phyloP scores from a whole-genome alignment of 768 basidiomycete genomes.

The Boletellus ananiceps region DNA sequence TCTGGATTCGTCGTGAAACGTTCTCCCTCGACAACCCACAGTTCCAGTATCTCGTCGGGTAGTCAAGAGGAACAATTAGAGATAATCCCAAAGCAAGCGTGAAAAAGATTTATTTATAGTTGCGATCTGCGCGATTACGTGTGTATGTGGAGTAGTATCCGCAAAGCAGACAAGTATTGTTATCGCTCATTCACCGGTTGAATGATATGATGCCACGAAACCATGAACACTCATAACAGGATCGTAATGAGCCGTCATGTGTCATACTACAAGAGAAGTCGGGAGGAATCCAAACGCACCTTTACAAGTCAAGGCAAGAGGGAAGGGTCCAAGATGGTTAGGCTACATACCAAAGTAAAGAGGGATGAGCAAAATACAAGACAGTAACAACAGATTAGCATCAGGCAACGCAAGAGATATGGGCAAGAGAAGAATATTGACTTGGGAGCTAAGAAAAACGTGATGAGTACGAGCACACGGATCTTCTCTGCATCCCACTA shows the following conservation, averaged over 20 bases:
- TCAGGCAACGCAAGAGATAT: background rate
- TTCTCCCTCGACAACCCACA: background rate
- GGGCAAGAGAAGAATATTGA: slow-evolving; percentile 1
- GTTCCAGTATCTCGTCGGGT: background rate
- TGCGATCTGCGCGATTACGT: too few species aligned
- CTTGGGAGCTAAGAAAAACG: background rate
- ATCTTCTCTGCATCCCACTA: background rate
- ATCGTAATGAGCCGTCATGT: slow-evolving; percentile 3
- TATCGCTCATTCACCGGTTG: too few species aligned
- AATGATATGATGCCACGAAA: too few species aligned
- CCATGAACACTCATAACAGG: background rate
- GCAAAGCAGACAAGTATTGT: too few species aligned
- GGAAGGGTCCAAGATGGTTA: background rate
- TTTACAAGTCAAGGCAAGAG: background rate
- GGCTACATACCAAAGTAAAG: background rate
- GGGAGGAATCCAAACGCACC: background rate
- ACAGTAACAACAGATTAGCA: background rate
- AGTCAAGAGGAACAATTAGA: background rate
- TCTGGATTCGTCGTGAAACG: background rate
- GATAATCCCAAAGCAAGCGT: too few species aligned
- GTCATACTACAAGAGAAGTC: background rate
- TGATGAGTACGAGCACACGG: background rate
- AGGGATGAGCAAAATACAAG: background rate
- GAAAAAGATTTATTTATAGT: too few species aligned
- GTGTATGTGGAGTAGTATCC: too few species aligned